phyloP scores from a whole-genome alignment of 2,329 filamentous ascomycete species.

The Fusarium buxicola region DNA sequence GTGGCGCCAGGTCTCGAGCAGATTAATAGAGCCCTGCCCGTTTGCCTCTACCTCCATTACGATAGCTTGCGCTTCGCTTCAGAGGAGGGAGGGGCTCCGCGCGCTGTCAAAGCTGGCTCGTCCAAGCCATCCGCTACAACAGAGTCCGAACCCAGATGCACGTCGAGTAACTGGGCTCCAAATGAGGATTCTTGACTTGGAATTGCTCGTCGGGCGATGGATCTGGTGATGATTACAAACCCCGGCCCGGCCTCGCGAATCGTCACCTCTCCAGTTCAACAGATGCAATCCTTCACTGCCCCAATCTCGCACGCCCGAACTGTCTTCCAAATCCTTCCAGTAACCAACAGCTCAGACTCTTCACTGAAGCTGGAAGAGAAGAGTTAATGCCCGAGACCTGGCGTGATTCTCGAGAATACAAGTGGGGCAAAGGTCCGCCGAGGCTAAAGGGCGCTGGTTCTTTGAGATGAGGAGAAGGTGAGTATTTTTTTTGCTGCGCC shows the following conservation, averaged over 20 bases:
- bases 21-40: conserved; percentile 39
- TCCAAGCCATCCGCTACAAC: conserved; percentile 40
- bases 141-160: conserved; percentile 14
- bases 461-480: conserved; percentile 15
- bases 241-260: conserved; percentile 4
- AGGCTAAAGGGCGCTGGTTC: conserved; percentile 17
- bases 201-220: conserved; percentile 10
- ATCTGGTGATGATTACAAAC: conserved; percentile 28
- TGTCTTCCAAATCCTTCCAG: background rate
- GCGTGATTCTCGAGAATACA: conserved; percentile 36
- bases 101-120: conserved; percentile 35
- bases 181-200: too few species aligned
- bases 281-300: conserved; percentile 7
- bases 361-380: conserved; percentile 7
- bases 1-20: conserved; percentile 42
- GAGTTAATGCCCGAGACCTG: conserved; percentile 20
- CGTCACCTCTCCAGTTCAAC: background rate
- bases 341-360: background rate
- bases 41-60: conserved; percentile 44
- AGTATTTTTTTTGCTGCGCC: conserved; percentile 8
- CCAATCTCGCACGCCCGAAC: background rate
- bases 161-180: too few species aligned
- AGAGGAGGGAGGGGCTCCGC: conserved; percentile 36
- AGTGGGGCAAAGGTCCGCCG: conserved; percentile 34
- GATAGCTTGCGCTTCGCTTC: conserved; percentile 40